Base-by-base conservation (phyloP, 495 filamentous ascomycete species). In the Aspergillus asperescens region DNA sequence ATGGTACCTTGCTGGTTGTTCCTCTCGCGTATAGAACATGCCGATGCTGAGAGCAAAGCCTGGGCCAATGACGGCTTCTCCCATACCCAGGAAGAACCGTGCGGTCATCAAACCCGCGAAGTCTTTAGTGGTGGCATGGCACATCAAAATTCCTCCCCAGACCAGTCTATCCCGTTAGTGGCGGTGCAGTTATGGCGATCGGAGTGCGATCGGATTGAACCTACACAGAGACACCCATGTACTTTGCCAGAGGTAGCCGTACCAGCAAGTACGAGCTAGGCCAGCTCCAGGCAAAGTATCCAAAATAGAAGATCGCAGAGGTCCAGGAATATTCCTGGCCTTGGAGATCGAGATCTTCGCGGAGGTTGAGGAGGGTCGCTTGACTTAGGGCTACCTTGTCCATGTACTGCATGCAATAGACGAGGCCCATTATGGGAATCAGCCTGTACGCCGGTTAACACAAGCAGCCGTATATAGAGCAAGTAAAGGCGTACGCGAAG, bases 311-410 rank as follows among this genome's bases (percentile, higher is more conserved):
- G 39, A 79, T 64, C 3, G 70, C 63, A 1, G 69, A 71, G 6
- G 73, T 59, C 77, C 77, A 80, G 3, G 70, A 67, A 39, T 76
- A 81, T 54, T 81, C 37, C 6, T 50, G 56, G 8, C 71, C 71
- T 16, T 65, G 51, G 9, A 79, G 58, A 25, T 70, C 60, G 57
- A 77, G 59, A 41, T 78, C 68, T 37, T 68, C 56, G 40, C 65
- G 56, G 31, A 77, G 52, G 18, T 76, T 73, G 65, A 81, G 79
- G 19, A 77, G 57, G 8, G 68, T 72, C 12, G 77, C 72, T 58
- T 81, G 80, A 35, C 76, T 79, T 1, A 82, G 62, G 3, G 79
- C 77, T 8, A 78, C 68, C 48, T 82, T 82, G 61, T 83, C 80
- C 59, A 83, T 76, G 55, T 76, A 81, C 48, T 81, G 77, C 28